These are phyloP conservation scores for Canavalia ensiformis DNA, from an alignment of 306 rosid genomes.

Conservation along the genomic window DNA sequence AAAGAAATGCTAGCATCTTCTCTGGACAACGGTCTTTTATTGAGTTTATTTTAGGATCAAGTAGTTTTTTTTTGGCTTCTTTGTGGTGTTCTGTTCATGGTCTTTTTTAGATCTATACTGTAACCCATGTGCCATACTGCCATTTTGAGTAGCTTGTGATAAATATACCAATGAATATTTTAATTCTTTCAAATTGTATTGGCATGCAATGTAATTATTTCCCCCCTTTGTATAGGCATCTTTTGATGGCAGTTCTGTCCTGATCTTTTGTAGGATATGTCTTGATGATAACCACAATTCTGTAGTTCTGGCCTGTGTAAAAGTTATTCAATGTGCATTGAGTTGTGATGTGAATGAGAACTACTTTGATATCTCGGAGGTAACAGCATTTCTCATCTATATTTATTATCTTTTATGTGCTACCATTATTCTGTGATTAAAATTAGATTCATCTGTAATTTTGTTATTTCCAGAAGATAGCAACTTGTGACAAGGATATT, in stretches of 20 bases:
- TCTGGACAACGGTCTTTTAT: too few species aligned
- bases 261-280: slow-evolving; percentile 70
- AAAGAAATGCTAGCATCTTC: not conserved
- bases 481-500: slow-evolving; percentile 64
- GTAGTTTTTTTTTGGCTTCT: too few species aligned
- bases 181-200: slow-evolving; percentile 14
- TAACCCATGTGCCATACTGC: slow-evolving; percentile 16
- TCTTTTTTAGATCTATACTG: not conserved
- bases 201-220: not conserved
- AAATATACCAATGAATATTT: slow-evolving; percentile 36
- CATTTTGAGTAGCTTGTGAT: slow-evolving; percentile 32
- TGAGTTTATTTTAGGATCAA: too few species aligned
- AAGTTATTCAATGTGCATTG: slow-evolving; percentile 74
- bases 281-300: slow-evolving; percentile 92
- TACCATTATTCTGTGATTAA: slow-evolving; percentile 25
- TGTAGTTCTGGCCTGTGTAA: slow-evolving; percentile 81
- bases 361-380: slow-evolving; percentile 81
- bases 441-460: slow-evolving; percentile 44
- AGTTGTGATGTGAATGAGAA: slow-evolving; percentile 81
- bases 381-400: slow-evolving; percentile 39
- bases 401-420: slow-evolving; percentile 37
- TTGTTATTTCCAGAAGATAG: slow-evolving; percentile 62
- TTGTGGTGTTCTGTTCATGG: too few species aligned
- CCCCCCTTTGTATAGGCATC: slow-evolving; percentile 15
- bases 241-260: slow-evolving; percentile 17